A percentile compares a stretch with the other conserved stretches of the same genome.
Conservation (phyloP, 2,329 filamentous ascomycete species). For the Beauveria caledonica region DNA sequence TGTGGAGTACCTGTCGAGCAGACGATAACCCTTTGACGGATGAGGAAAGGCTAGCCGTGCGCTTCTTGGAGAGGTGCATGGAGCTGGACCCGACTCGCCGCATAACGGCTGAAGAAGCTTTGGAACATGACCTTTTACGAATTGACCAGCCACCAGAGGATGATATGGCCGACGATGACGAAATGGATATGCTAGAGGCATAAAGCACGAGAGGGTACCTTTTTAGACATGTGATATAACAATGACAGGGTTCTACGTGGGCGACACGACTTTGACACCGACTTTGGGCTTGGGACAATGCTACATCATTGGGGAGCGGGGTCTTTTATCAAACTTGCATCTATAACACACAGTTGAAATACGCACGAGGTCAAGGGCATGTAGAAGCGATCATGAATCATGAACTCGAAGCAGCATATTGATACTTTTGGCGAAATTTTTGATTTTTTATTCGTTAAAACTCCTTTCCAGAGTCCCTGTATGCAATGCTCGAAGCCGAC, state of each 20-base stretch:
- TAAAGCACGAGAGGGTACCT: conserved; percentile 12
- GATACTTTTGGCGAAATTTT: conserved; percentile 24
- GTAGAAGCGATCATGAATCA: too few relatives aligned
- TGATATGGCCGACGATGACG: conserved; percentile 37
- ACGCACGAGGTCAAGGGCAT: background rate
- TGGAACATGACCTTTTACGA: conserved; percentile 62
- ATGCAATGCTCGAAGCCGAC: conserved; percentile 36
- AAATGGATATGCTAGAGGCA: conserved; percentile 41
- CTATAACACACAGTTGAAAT: background rate
- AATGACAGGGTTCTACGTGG: background rate
- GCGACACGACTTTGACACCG: background rate
- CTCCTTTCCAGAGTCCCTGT: conserved; percentile 31
- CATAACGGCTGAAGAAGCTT: conserved; percentile 66
- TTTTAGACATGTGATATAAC: background rate
- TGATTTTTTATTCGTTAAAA: conserved; percentile 33
- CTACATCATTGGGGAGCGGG: background rate
- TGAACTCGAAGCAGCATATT: background rate
- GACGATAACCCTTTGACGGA: conserved; percentile 47
- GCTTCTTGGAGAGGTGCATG: conserved; percentile 64
- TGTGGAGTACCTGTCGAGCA: conserved; percentile 84
- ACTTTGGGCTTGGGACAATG: background rate
- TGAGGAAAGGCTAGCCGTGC: conserved; percentile 65
- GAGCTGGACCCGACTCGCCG: conserved; percentile 67
- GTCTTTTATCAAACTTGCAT: background rate
- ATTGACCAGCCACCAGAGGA: conserved; percentile 22